Evolutionary conservation across 108 stramenopile species (phyloP).

Genomic region (Cyclotella choctawhatcheeana): DNA sequence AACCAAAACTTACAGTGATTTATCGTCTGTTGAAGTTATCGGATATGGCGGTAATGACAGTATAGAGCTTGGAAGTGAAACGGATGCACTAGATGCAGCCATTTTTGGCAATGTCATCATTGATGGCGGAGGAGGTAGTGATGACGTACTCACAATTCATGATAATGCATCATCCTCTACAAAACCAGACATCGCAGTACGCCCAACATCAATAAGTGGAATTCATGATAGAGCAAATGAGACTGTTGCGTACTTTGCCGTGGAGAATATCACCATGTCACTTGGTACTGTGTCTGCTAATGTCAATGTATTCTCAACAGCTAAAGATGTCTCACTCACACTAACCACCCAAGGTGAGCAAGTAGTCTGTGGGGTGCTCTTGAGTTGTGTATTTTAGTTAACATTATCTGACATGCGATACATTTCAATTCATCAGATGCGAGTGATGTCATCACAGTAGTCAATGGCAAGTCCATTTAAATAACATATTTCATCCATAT

Average conservation of each 20-base stretch:
- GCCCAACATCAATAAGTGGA: neutral
- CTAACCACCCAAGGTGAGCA: neutral
- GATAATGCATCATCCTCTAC: neutral
- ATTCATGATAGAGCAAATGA: neutral
- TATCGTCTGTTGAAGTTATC: conserved; percentile 6
- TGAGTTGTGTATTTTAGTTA: neutral
- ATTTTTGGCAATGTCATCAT: conserved; percentile 2
- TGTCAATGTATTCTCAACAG: neutral
- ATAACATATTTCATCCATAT: neutral
- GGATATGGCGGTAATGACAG: neutral
- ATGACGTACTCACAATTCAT: neutral
- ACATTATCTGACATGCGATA: neutral
- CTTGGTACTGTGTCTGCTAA: neutral
- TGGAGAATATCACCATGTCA: neutral
- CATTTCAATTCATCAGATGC: neutral
- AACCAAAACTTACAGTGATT: neutral
- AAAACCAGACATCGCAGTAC: conserved; percentile 5
- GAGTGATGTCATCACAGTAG: neutral
- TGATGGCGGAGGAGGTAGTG: conserved; percentile 11
- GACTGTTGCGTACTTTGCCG: neutral
- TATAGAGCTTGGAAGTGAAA: conserved; percentile 1
- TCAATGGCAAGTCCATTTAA: neutral
- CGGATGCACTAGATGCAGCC: neutral
- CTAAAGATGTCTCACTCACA: neutral
- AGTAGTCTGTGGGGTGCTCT: neutral